phyloP scores from a whole-genome alignment of 1,284 basidiomycete species.

The Ustilago esculenta region DNA sequence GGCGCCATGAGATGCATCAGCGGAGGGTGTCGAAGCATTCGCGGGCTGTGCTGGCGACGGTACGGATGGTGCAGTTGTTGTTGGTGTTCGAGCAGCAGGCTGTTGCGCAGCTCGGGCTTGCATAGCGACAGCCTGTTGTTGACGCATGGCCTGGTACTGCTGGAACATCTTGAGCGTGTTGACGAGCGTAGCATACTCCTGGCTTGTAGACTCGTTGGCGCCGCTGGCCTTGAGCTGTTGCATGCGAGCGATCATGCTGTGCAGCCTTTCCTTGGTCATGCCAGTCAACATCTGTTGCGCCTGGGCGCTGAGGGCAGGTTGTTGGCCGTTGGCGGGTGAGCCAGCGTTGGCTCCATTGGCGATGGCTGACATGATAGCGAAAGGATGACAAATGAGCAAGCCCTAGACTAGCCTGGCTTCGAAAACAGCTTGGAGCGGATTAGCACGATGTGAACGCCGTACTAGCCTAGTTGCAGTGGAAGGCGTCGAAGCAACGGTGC shows the following conservation, averaged over 20 bases:
- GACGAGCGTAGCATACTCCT: conserved; percentile 66
- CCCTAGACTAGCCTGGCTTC: too few species aligned
- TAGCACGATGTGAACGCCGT: not conserved
- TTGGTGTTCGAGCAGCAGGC: conserved; percentile 4
- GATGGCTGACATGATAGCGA: conserved; percentile 40
- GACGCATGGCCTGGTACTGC: conserved; percentile 60
- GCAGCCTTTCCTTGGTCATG: conserved; percentile 64
- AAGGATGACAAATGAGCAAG: not conserved
- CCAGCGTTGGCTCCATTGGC: conserved; percentile 44
- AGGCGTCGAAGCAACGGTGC: too few species aligned
- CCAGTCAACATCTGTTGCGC: conserved; percentile 59
- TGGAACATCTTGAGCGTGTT: conserved; percentile 64
- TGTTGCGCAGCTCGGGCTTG: conserved; percentile 36
- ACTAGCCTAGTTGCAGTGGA: not conserved
- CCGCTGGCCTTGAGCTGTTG: conserved; percentile 67
- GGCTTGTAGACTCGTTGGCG: conserved; percentile 64
- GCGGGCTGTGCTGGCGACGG: conserved; percentile 25
- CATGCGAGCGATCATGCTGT: conserved; percentile 64
- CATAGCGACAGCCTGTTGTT: conserved; percentile 57
- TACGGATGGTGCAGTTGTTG: conserved; percentile 19
- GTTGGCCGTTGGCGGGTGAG: conserved; percentile 23
- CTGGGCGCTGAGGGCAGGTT: conserved; percentile 43
- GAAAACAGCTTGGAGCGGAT: not conserved
- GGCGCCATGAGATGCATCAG: conserved; percentile 19
- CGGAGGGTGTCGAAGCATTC: conserved; percentile 21